A percentile compares a stretch with the other conserved stretches of the same genome.
Evolutionary conservation across 2,329 filamentous ascomycete species (phyloP).

Genomic region (Harringtonia aguacate): DNA sequence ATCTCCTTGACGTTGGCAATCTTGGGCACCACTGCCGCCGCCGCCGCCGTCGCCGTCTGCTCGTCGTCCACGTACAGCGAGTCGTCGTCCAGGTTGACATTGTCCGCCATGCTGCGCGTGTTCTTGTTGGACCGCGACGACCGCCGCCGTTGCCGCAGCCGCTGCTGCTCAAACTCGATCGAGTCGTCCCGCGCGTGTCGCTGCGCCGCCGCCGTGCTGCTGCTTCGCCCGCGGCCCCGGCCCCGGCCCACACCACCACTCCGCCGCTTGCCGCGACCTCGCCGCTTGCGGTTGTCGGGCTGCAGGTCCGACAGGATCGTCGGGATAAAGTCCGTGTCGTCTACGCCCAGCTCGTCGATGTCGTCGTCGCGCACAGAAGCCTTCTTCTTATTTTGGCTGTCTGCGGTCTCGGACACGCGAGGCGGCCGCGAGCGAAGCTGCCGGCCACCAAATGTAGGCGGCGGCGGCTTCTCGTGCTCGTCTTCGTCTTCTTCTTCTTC

Average conservation of each 20-base stretch:
- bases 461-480: neutral
- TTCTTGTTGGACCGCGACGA: conserved; percentile 36
- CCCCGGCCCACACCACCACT: neutral
- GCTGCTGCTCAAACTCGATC: conserved; percentile 43
- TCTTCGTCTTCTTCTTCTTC: too few relatives aligned
- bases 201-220: neutral
- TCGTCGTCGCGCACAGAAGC: conserved; percentile 10
- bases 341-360: conserved; percentile 18
- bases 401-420: neutral
- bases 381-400: neutral
- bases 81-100: conserved; percentile 48
- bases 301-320: conserved; percentile 17
- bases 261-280: conserved; percentile 7
- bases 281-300: conserved; percentile 6
- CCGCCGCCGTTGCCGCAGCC: conserved; percentile 32
- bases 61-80: conserved; percentile 38
- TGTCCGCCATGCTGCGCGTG: conserved; percentile 36
- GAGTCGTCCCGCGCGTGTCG: conserved; percentile 12
- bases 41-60: conserved; percentile 20
- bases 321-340: conserved; percentile 17
- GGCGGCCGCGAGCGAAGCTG: conserved; percentile 3
- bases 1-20: conserved; percentile 59
- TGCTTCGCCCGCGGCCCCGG: neutral
- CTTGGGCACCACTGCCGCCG: conserved; percentile 30
- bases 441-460: neutral